phyloP scores from a whole-genome alignment of 345 rosid genomes.

The Rhodomyrtus tomentosa region DNA sequence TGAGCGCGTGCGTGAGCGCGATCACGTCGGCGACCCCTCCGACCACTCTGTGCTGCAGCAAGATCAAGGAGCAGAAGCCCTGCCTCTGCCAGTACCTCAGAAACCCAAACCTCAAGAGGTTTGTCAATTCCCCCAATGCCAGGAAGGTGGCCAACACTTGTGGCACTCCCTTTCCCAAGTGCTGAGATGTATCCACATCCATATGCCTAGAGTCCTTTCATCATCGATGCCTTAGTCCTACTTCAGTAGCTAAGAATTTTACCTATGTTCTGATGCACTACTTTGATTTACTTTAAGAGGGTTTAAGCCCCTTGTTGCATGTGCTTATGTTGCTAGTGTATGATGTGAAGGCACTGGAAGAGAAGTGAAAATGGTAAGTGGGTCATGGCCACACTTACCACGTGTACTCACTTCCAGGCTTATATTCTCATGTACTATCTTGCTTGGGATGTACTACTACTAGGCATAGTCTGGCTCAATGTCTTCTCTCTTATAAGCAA shows the following conservation, averaged over 20 bases:
- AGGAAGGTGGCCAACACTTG: constrained; percentile 79
- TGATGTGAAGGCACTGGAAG: background rate
- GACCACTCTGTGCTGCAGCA: constrained; percentile 53
- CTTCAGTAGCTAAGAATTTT: background rate
- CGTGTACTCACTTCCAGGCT: background rate
- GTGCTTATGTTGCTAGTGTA: background rate
- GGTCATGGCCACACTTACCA: background rate
- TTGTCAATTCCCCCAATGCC: constrained; percentile 77
- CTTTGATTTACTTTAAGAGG: background rate
- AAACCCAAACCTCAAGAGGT: constrained; percentile 60
- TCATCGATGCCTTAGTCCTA: background rate
- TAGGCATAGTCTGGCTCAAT: background rate
- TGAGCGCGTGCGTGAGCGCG: constrained; percentile 76
- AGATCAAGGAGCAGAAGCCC: constrained; percentile 78
- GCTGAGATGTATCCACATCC: constrained; percentile 17
- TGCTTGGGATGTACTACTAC: background rate
- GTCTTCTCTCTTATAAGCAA: background rate
- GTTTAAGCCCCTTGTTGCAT: background rate
- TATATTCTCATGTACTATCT: background rate
- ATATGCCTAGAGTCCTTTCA: background rate
- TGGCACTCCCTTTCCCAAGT: constrained; percentile 78
- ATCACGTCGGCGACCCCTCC: constrained; percentile 67
- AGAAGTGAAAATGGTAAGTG: background rate
- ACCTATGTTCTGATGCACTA: background rate
- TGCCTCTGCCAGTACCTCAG: constrained; percentile 80